Evolutionary conservation across 2,329 filamentous ascomycete genomes (phyloP), one percentile per base, ranked within the genome.

Genomic region (Hortaea sp.): DNA sequence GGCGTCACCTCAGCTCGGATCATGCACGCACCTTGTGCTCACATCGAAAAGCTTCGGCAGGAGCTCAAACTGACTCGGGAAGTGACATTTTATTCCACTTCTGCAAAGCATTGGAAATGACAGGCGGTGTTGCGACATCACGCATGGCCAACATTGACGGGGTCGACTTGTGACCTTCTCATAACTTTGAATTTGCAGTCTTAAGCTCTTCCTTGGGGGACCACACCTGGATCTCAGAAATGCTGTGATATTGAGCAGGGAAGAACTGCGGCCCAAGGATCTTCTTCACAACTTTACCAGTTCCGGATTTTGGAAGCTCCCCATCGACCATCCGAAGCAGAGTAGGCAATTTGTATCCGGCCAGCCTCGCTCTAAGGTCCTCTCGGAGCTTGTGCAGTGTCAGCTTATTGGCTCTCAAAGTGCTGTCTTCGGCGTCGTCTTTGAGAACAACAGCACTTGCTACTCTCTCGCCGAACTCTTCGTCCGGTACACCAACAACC

Each of bases 401-500:
- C 39, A 73, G 54, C 7, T 27, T 5, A 7, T 39, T 43, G 12
- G 9, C 52, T 43, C 47, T 41, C 37, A 51, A 53, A 46, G 27
- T 46, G 47, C 47, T 6, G 49, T 49, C 38, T 20, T 64, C 48
- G 42, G 63, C 59, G 9, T 63, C 55, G 9, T 35, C 32, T 47
- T 67, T 66, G 38, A 70, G 49, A 39, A 58, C 71, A 10, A 78
- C 57, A n/a, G 73, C 66, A 1, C 74, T 74, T n/a, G 69, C 75
- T 2, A 78, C 74, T 13, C 73, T 65, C 57, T 78, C 73, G 2
- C 74, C 73, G 58, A 70, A 77, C 59, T 77, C 73, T 12, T 73
- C 67, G 50, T 76, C 73, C 0, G 66, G 60, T n/a, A 77, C 64
- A 1, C 74, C 74, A 3, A 77, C 71, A 1, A 77, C 71, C 53